Percentiles rank a stretch among this genome's conserved stretches.
phyloP scores from a whole-genome alignment of 2,329 filamentous ascomycete genomes.

The Pseudogymnoascus sp. region DNA sequence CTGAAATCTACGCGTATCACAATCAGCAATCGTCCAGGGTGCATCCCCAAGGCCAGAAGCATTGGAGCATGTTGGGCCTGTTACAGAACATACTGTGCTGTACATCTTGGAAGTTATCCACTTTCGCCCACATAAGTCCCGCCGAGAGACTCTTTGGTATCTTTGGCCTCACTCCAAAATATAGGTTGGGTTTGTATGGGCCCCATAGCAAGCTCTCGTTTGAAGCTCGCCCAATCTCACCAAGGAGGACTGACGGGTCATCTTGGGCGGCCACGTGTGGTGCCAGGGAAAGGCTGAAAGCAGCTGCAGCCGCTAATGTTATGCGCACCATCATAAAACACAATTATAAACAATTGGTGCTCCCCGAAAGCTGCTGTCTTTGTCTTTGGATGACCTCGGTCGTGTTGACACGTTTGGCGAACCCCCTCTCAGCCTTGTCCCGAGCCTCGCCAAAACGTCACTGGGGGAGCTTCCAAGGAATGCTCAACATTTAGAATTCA shows the following conservation, averaged over 20 bases:
- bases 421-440: background rate
- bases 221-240: conserved; percentile 36
- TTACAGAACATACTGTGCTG: conserved; percentile 57
- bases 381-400: background rate
- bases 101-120: conserved; percentile 68
- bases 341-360: conserved; percentile 7
- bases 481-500: background rate
- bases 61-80: background rate
- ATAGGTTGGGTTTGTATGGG: conserved; percentile 86
- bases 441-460: background rate
- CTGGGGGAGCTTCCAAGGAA: background rate
- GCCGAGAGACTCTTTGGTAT: conserved; percentile 74
- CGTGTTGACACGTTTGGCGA: conserved; percentile 5
- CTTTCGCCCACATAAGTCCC: conserved; percentile 80
- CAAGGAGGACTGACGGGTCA: conserved; percentile 23
- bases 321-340: conserved; percentile 6
- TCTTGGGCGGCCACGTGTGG: conserved; percentile 18
- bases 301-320: conserved; percentile 5
- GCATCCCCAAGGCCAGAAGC: background rate
- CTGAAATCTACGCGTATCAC: conserved; percentile 56
- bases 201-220: conserved; percentile 94
- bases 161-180: conserved; percentile 82
- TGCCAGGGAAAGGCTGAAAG: background rate
- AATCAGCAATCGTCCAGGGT: background rate
- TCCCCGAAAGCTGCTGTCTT: background rate